Conservation (phyloP, 140 eudicot genomes). For the Stevia rebaudiana region DNA sequence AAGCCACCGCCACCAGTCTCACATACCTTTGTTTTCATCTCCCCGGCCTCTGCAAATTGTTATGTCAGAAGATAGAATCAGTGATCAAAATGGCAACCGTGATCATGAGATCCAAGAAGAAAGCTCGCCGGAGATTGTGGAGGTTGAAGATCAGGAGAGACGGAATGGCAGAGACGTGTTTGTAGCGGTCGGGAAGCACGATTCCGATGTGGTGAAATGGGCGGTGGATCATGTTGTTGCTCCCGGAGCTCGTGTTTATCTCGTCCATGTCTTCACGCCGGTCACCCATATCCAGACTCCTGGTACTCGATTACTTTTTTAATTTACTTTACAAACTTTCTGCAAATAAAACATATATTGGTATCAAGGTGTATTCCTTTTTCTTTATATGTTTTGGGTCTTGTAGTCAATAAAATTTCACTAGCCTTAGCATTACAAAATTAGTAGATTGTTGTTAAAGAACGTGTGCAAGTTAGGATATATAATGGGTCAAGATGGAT, state of each 20-base stretch:
- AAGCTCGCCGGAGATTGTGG: slow-evolving; percentile 72
- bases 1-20: slow-evolving; percentile 43
- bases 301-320: slow-evolving; percentile 27
- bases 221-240: slow-evolving; percentile 60
- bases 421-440: no score
- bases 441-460: no score
- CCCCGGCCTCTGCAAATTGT: background rate
- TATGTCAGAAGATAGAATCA: slow-evolving; percentile 29
- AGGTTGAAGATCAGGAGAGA: slow-evolving; percentile 46
- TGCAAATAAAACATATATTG: no score
- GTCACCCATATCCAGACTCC: slow-evolving; percentile 72
- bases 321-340: no score
- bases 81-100: background rate
- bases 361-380: no score
- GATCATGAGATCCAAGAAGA: slow-evolving; percentile 13
- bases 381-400: no score
- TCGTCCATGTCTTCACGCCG: slow-evolving; percentile 72
- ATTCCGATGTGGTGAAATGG: slow-evolving; percentile 70
- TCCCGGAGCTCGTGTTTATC: slow-evolving; percentile 63
- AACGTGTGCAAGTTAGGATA: no score
- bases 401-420: no score
- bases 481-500: no score
- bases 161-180: slow-evolving; percentile 40
- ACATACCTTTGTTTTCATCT: slow-evolving; percentile 37
- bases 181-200: slow-evolving; percentile 87